Percentiles rank a stretch among this genome's conserved stretches.
phyloP scores from a whole-genome alignment of 2,329 filamentous ascomycete genomes.

The Hymenotorrendiella dingleyae region DNA sequence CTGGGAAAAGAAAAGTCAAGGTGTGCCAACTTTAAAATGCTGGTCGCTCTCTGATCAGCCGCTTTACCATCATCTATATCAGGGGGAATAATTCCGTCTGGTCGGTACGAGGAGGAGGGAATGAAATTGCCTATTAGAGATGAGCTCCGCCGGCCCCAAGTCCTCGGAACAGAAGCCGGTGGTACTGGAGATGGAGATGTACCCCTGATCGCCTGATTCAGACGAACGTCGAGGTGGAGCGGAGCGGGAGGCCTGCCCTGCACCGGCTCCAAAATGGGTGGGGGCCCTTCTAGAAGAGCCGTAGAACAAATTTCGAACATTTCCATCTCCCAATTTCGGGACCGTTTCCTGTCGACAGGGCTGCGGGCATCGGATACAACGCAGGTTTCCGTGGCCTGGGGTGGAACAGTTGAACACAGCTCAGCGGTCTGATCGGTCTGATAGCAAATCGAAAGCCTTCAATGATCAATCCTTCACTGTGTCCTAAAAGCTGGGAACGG shows the following conservation, averaged over 20 bases:
- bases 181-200: no score
- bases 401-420: slow-evolving; percentile 3
- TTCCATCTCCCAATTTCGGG: background rate
- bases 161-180: slow-evolving; percentile 7
- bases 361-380: no score
- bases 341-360: no score
- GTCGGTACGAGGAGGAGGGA: slow-evolving; percentile 2
- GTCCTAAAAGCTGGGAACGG: background rate
- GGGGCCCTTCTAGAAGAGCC: slow-evolving; percentile 1
- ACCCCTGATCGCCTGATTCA: slow-evolving; percentile 5
- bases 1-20: no score
- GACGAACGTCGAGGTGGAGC: slow-evolving; percentile 5
- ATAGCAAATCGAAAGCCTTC: background rate
- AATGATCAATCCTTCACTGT: background rate
- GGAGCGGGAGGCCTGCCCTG: background rate
- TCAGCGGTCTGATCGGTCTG: background rate
- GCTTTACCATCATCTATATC: background rate
- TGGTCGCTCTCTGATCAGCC: background rate
- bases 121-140: slow-evolving; percentile 12
- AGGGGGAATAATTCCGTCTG: slow-evolving; percentile 10
- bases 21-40: background rate
- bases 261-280: background rate
- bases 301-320: background rate
- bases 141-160: no score
- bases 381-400: background rate